Base-by-base conservation (phyloP, 306 rosid genomes). In the Abrus precatorius region DNA sequence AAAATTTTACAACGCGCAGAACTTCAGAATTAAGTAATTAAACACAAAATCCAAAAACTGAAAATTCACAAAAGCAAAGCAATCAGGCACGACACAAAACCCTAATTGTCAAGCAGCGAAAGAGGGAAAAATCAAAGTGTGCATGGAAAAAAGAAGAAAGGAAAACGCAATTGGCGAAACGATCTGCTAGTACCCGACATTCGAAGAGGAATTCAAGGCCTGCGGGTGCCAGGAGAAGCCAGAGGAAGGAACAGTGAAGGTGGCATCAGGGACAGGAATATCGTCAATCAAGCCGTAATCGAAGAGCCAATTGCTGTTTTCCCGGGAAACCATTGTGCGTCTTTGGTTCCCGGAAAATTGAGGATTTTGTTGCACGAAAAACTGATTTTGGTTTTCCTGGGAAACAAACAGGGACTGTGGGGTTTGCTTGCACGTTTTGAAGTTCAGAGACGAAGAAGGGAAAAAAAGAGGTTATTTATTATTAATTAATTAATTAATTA, bases 281-380 rank as follows among this genome's bases (percentile, higher is more conserved):
- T 93, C 97, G 64, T 96, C 99, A 32, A 93, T 88, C 61, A 96
- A 77, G 13, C 80, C 93, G 50, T 89, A 96, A 80, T 93, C 98
- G 74, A 60, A 87, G 44, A 90, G 76, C 99, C 98, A 96, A 77
- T 93, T 92, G 81, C 90, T 87, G 79, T 84, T 96, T 90, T 93
- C 99, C 80, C 97, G 97, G 79, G 99, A 89, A 70, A 85, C 98
- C 99, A 96, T 96, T 78, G 41, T 82, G 45, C 56, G n/a, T 32
- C 69, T 44, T 50, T 60, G 41, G 45, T 75, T 82, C 84, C 84
- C 85, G 90, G 89, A 57, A 81, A 72, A 41, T 67, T 54, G 27
- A 28, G 63, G 64, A 36, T 61, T 77, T 84, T 62, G 80, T 61
- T 82, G 84, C 71, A 50, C 3, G 57, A 49, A 40, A 7, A 28